Evolutionary conservation across 495 filamentous ascomycete genomes (phyloP).

Genomic region (Tuber aestivum): DNA sequence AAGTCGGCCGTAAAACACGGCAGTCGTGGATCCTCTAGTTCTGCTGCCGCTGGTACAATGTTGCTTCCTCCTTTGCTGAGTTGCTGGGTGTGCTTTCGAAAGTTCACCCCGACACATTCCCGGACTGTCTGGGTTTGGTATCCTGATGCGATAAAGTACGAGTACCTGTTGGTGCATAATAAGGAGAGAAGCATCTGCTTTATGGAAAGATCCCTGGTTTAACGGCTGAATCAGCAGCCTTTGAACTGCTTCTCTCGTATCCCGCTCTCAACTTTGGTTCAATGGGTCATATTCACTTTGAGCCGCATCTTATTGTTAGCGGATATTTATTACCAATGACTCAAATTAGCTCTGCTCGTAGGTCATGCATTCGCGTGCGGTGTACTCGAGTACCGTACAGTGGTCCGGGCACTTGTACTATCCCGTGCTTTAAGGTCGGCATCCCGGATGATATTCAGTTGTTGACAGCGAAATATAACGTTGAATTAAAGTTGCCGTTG

Average conservation of each 20-base stretch:
- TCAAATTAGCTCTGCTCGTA: neutral
- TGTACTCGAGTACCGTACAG: neutral
- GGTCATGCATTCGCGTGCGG: too few relatives aligned
- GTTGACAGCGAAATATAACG: neutral
- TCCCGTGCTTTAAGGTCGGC: neutral
- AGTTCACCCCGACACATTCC: slow-evolving; percentile 31
- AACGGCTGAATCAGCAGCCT: neutral
- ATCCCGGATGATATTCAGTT: neutral
- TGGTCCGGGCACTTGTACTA: neutral
- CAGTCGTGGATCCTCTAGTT: neutral
- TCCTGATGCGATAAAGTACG: slow-evolving; percentile 22
- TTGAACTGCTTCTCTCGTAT: neutral
- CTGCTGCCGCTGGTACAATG: neutral
- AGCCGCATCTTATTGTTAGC: neutral
- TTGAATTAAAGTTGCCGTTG: neutral
- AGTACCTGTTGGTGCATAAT: slow-evolving; percentile 25
- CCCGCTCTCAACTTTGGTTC: neutral
- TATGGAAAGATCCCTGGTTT: neutral
- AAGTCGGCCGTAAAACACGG: neutral
- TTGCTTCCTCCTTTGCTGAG: slow-evolving; percentile 10
- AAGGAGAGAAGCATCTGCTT: slow-evolving; percentile 11
- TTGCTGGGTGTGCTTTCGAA: slow-evolving; percentile 18
- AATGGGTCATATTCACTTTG: neutral
- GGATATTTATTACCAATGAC: neutral
- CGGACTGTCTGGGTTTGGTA: slow-evolving; percentile 21